These are phyloP conservation scores for Avena atlantica DNA, from an alignment of 176 grass and related monocot genomes.

Conservation along the genomic window DNA sequence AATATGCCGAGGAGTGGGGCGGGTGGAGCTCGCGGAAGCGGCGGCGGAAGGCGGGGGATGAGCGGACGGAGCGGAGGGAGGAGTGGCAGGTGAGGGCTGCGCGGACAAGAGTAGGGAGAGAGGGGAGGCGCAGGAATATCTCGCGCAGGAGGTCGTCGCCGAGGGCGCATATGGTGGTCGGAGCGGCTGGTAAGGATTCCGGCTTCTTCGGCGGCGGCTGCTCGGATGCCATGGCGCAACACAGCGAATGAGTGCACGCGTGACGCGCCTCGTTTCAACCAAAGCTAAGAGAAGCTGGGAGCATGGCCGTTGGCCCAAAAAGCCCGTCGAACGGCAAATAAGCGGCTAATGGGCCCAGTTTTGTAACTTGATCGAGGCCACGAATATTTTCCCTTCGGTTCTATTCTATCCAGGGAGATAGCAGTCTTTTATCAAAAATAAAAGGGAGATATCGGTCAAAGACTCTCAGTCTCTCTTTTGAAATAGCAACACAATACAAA, in stretches of 20 bases:
- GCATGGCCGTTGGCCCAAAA: no score
- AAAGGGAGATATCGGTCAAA: no score
- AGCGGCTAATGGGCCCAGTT: no score
- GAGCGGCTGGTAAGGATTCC: background rate
- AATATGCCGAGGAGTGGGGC: background rate
- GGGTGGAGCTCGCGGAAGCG: conserved; percentile 15
- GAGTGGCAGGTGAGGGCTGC: background rate
- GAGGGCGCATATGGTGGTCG: conserved; percentile 15
- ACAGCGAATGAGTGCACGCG: background rate
- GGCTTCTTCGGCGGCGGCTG: background rate
- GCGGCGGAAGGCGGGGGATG: conserved; percentile 20
- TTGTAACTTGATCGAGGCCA: no score
- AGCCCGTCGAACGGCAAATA: no score
- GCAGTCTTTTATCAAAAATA: no score
- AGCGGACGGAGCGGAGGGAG: background rate
- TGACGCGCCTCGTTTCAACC: no score
- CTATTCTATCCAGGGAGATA: no score
- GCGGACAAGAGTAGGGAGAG: background rate
- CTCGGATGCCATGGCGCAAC: background rate
- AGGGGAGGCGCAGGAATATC: conserved; percentile 13
- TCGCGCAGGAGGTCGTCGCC: background rate
- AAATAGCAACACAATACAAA: no score
- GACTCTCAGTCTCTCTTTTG: no score
- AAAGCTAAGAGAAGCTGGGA: no score
- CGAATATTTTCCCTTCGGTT: no score